Conservation (phyloP, 768 basidiomycete species). For the Calocybe cyanea region DNA sequence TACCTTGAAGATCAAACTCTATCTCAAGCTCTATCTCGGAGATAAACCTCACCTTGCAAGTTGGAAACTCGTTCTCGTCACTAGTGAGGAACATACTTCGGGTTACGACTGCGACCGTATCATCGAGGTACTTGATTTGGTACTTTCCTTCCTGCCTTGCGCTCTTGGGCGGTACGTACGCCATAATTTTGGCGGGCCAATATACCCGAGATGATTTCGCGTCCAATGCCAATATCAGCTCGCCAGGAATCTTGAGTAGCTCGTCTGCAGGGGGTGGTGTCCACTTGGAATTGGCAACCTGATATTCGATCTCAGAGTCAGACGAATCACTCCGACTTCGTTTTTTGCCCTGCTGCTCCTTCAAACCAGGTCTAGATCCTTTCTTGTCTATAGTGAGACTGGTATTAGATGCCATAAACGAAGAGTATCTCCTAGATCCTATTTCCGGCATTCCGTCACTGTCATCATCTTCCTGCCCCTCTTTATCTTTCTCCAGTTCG, state of each 20-base stretch:
- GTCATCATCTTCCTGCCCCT: constrained; percentile 29
- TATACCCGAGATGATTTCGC: constrained; percentile 32
- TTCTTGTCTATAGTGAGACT: neutral
- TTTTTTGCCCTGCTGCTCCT: constrained; percentile 16
- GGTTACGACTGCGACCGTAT: constrained; percentile 32
- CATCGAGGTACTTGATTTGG: constrained; percentile 57
- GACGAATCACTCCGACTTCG: constrained; percentile 18
- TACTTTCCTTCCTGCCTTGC: constrained; percentile 39
- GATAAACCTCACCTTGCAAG: constrained; percentile 44
- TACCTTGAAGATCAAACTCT: constrained; percentile 19
- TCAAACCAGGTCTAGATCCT: constrained; percentile 11
- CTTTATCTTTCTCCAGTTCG: constrained; percentile 38
- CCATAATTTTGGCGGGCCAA: constrained; percentile 67
- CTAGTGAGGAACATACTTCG: constrained; percentile 55
- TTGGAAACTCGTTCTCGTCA: constrained; percentile 57
- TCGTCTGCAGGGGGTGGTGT: constrained; percentile 44
- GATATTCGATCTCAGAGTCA: constrained; percentile 9
- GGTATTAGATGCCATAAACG: neutral
- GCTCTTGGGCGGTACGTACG: constrained; percentile 42
- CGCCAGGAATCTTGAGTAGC: constrained; percentile 59
- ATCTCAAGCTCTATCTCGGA: neutral
- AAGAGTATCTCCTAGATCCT: constrained; percentile 15
- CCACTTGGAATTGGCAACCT: constrained; percentile 22
- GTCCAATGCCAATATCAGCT: constrained; percentile 55
- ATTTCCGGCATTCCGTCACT: constrained; percentile 45